These are phyloP conservation scores for Malus asiatica DNA, from an alignment of 306 rosid species.

Conservation along the genomic window DNA sequence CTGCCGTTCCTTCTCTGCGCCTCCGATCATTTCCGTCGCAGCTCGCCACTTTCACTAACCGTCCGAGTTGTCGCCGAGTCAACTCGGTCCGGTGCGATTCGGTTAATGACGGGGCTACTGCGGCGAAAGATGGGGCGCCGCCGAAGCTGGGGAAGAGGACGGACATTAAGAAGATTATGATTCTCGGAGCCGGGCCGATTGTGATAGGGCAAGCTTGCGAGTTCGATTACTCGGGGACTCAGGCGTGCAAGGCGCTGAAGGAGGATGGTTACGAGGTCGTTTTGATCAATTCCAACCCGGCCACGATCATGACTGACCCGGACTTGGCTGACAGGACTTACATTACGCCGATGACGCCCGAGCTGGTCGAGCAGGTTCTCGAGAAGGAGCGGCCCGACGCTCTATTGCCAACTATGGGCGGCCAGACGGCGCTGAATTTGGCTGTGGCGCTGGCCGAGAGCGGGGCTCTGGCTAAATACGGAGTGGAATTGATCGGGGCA, in stretches of 20 bases:
- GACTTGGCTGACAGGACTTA: constrained; percentile 76
- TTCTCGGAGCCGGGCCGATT: constrained; percentile 91
- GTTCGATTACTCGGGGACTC: constrained; percentile 94
- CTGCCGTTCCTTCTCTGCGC: constrained; percentile 1
- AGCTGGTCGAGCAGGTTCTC: constrained; percentile 71
- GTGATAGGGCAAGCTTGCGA: constrained; percentile 96
- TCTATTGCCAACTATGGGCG: constrained; percentile 90
- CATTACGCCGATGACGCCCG: constrained; percentile 88
- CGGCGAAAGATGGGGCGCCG: background rate
- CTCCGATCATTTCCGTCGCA: constrained; percentile 27
- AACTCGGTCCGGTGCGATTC: constrained; percentile 16
- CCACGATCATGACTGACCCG: constrained; percentile 98
- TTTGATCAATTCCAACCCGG: constrained; percentile 87
- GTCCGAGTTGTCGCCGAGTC: background rate
- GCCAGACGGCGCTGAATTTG: constrained; percentile 86
- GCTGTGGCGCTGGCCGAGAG: constrained; percentile 77
- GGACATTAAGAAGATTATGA: constrained; percentile 82
- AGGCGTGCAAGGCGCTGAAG: constrained; percentile 83
- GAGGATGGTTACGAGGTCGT: constrained; percentile 87
- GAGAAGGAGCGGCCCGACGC: constrained; percentile 88
- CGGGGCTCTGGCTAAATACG: constrained; percentile 64
- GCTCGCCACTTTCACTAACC: background rate
- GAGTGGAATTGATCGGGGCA: constrained; percentile 83
- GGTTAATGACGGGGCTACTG: background rate
- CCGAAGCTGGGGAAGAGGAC: constrained; percentile 51